Base-by-base conservation (phyloP, 2,329 filamentous ascomycete species). In the Phyllosticta capitalensis region DNA sequence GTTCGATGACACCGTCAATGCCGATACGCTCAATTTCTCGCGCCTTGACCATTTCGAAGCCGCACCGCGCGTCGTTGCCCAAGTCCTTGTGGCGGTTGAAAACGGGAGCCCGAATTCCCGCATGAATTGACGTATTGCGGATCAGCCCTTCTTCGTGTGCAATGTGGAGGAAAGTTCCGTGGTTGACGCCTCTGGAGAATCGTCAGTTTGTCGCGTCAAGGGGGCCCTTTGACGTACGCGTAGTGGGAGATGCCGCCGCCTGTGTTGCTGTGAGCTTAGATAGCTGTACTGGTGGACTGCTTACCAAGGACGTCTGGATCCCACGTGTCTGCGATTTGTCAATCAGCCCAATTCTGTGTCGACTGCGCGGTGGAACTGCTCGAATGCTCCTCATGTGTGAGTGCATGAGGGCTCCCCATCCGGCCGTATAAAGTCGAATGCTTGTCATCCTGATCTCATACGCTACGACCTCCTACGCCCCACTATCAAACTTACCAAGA, bases 61-160 rank as follows among this genome's bases (percentile, higher is more conserved):
- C 83, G 64, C 83, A 85, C 10, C 78, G 76, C 50, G 76, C 66
- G 66, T 85, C 83, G 64, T 85, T 83, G 14, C 75, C 71, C 38
- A 83, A 61, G 65, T 85, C 83, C 9, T 71, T 72, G 61, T 79
- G 78, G 20, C 70, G 74, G 12, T 79, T 75, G 9, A 72, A 65
- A 1, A 84, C 67, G 0, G 82, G 81, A 0, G 78, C 82, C 48
- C 83, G 76, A 62, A 85, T 84, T 0, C 83, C 83, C n/a, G 80
- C 83, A 67, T 85, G 83, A 19, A 85, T 78, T 0, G 81, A 84
- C 1, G 76, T 79, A 63, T 84, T 83, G 24, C 74, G 72, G 60
- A 85, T 80, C 52, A 85, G 70, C 0, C 81, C 79, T 68, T 85
- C 83, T 68, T 85, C 82, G 64, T 84, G 81, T 0, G 83, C 82